Base-by-base conservation (phyloP, 352 stramenopile genomes). In the Pythium brachiatum region DNA sequence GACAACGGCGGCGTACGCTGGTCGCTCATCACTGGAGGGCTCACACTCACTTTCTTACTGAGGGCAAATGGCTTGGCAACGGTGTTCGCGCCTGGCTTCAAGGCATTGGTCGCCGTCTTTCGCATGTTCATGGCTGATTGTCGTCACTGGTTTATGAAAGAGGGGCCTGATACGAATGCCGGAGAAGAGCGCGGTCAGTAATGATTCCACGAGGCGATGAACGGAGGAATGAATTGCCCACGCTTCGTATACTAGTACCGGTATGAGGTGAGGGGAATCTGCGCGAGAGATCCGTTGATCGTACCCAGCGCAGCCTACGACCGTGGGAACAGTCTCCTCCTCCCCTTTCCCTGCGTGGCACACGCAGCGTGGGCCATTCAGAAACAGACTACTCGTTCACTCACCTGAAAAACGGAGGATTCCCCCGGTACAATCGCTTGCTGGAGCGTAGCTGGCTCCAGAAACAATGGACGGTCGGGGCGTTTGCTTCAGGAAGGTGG, bases 1-100 rank as follows among this genome's bases (percentile, higher is more conserved):
- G 71, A 78, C 11, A 78, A 39, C 20, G 71, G 68, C 25, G 66
- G 25, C 21, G 62, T 16, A 36, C 53, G 41, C 39, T 67, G 57
- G 16, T 55, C 54, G 18, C 16, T 39, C 2, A 48, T 38, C 39
- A 54, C 27, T 21, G 54, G 50, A 13, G 62, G 44, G 27, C 50
- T 66, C n/a, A 47, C 23, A 41, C 20, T 66, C 39, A 57, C 39
- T n/a, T 21, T 68, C 20, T 53, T 54, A 20, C 23, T n/a, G 52
- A 20, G 41, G 23, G 26, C 56, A 48, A 48, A 48, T 25, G 61
- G 43, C 39, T 68, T 68, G n/a, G 53, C 38, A 0, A 44, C 27
- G 20, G 3, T 41, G 1, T 20, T 51, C 4, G 54, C 18, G 53
- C 27, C 13, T 23, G 51, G 16, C 39, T 46, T 21, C 26, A 25